Conservation (phyloP, 2,329 filamentous ascomycete species). For the Colletotrichum eremochloae region DNA sequence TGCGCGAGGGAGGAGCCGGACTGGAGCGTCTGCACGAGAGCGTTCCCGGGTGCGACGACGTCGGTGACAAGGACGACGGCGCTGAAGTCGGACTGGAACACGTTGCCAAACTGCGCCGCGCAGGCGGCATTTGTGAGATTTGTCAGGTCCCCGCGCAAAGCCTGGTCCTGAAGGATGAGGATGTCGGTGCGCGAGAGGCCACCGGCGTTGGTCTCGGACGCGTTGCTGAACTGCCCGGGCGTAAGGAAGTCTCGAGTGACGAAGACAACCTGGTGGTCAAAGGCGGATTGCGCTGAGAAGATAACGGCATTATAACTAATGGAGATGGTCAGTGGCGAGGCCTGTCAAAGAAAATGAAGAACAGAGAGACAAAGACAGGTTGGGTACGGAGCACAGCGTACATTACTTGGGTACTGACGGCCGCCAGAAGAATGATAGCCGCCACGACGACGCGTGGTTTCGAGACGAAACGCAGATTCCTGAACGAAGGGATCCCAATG, state of each 20-base stretch:
- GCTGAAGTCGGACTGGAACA: constrained; percentile 51
- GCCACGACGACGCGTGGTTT: constrained; percentile 56
- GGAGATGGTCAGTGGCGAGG: constrained; percentile 44
- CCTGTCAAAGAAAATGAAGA: not conserved
- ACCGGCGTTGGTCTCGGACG: constrained; percentile 51
- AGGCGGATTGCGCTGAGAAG: constrained; percentile 55
- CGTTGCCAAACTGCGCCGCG: constrained; percentile 49
- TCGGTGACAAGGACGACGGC: constrained; percentile 53
- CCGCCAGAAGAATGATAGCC: constrained; percentile 55
- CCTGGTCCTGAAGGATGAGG: constrained; percentile 52
- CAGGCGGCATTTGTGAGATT: constrained; percentile 52
- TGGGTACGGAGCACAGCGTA: constrained; percentile 48
- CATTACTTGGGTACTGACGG: constrained; percentile 64
- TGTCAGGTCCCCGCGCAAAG: constrained; percentile 47
- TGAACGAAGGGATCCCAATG: constrained; percentile 65
- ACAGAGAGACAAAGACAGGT: not conserved
- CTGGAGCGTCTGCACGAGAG: constrained; percentile 52
- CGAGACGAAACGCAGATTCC: constrained; percentile 62
- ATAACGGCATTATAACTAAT: constrained; percentile 66
- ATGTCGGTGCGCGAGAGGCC: constrained; percentile 52
- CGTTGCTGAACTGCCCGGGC: constrained; percentile 55
- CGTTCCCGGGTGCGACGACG: constrained; percentile 44
- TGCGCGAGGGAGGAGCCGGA: constrained; percentile 46
- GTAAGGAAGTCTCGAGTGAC: constrained; percentile 53
- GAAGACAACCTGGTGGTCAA: constrained; percentile 51